Base-by-base conservation (phyloP, 2,329 filamentous ascomycete genomes). In the Fusarium xylarioides region DNA sequence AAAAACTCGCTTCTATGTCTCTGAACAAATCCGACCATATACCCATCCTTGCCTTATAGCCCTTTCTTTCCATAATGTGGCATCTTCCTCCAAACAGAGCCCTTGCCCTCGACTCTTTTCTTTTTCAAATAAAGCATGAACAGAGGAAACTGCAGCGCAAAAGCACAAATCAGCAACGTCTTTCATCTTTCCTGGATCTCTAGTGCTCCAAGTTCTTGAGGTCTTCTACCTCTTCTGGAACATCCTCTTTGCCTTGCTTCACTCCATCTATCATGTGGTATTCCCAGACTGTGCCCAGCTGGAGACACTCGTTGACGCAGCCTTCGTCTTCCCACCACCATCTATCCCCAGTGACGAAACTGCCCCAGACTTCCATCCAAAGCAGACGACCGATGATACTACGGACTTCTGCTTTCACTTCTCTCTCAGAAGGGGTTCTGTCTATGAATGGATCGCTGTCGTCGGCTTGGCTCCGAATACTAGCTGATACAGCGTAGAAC, bases 271-370 rank as follows among this genome's bases (percentile, higher is more conserved):
- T 86, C 26, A 88, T 80, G 57, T 85, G 85, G 74, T 89, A 91
- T 70, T 90, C 86, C 88, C 89, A 91, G 61, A 84, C 83, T 1
- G 89, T 91, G 9, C 85, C 85, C 68, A 87, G 77, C 61, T 85
- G 80, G 21, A 85, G 76, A 67, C 89, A 91, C 78, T 91, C 89
- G 44, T 86, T 82, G 5, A 89, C 80, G 63, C 88, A 88, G 2
- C 80, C 83, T 18, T 82, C 79, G 37, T 90, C 86, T 46, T 91
- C 88, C 89, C 89, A 91, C 90, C 90, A 91, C 89, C 89, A 91
- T 47, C 77, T 81, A 10, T 84, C 79, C 1, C 83, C 84, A 6
- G 82, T 84, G 14, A 90, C 85, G 66, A 84, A 86, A 7, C 78
- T 76, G 1, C 89, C 89, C 90, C 89, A 91, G 18, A 89, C 84